phyloP scores from a whole-genome alignment of 2,329 filamentous ascomycete genomes.

The Colletotrichum noveboracense region DNA sequence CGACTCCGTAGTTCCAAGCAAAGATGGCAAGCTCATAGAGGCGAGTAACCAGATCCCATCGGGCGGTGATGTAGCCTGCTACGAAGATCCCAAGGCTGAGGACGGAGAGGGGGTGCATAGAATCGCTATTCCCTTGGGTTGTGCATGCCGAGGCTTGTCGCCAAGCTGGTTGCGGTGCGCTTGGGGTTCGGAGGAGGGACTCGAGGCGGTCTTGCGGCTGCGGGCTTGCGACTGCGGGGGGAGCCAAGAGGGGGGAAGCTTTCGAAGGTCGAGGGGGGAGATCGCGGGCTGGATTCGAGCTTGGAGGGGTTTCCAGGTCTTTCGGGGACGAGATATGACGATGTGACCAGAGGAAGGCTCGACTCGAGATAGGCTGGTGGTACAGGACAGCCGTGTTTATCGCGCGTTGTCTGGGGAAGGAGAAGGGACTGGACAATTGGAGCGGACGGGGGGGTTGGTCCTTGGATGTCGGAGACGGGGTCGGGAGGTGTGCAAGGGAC shows the following conservation, averaged over 20 bases:
- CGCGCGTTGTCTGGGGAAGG: not conserved
- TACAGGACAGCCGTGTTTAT: not conserved
- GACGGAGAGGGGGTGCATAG: constrained; percentile 98
- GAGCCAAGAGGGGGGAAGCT: not conserved
- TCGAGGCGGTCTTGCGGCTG: not conserved
- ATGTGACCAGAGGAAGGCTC: not conserved
- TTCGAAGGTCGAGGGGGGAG: not conserved
- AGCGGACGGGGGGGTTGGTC: not conserved
- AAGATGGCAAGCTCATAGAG: constrained; percentile 97
- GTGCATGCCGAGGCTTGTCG: constrained; percentile 45
- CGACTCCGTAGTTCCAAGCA: constrained; percentile 97
- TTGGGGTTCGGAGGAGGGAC: not conserved
- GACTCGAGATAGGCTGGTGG: not conserved
- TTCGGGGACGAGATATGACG: not conserved
- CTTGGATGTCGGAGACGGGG: not conserved
- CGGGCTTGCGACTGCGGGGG: constrained; percentile 7
- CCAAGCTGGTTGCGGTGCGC: constrained; percentile 13
- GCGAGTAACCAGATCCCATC: constrained; percentile 97
- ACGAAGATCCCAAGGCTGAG: constrained; percentile 98
- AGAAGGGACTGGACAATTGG: not conserved
- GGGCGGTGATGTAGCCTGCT: constrained; percentile 98
- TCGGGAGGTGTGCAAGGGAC: constrained; percentile 8
- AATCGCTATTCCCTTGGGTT: constrained; percentile 49
- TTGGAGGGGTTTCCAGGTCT: not conserved
- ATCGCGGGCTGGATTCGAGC: not conserved